These are phyloP conservation scores for Zopfia rhizophila DNA, from an alignment of 2,329 filamentous ascomycete genomes.

Conservation along the genomic window DNA sequence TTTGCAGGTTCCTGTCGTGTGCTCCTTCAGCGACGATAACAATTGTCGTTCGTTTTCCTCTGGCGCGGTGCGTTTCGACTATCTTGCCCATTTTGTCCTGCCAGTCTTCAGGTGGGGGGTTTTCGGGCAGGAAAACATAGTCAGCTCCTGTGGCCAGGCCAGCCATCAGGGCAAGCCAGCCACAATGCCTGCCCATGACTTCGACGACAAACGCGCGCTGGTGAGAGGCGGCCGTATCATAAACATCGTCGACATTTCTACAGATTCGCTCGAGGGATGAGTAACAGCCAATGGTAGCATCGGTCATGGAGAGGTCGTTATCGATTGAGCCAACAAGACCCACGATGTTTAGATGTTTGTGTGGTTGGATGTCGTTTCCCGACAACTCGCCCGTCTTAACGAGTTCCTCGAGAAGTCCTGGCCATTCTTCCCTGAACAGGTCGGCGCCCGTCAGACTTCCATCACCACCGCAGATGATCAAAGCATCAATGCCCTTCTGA, in stretches of 20 bases:
- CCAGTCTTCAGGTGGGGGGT: slow-evolving; percentile 89
- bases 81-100: slow-evolving; percentile 81
- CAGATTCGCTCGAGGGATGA: slow-evolving; percentile 93
- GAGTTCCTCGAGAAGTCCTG: slow-evolving; percentile 84
- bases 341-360: slow-evolving; percentile 92
- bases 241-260: slow-evolving; percentile 95
- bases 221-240: slow-evolving; percentile 93
- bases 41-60: slow-evolving; percentile 97
- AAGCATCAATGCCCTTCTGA: slow-evolving; percentile 88
- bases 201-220: slow-evolving; percentile 97
- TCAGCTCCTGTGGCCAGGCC: slow-evolving; percentile 95
- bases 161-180: slow-evolving; percentile 96
- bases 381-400: slow-evolving; percentile 78
- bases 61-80: slow-evolving; percentile 74
- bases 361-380: slow-evolving; percentile 75
- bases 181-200: slow-evolving; percentile 98
- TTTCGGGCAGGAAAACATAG: slow-evolving; percentile 96
- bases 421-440: slow-evolving; percentile 92
- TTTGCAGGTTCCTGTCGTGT: slow-evolving; percentile 82
- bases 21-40: slow-evolving; percentile 98
- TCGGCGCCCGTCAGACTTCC: slow-evolving; percentile 96
- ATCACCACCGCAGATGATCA: slow-evolving; percentile 97
- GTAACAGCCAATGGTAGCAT: slow-evolving; percentile 97
- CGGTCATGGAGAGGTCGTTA: slow-evolving; percentile 96
- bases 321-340: slow-evolving; percentile 97